Base-by-base conservation (phyloP, 306 rosid genomes). In the Neltuma alba region DNA sequence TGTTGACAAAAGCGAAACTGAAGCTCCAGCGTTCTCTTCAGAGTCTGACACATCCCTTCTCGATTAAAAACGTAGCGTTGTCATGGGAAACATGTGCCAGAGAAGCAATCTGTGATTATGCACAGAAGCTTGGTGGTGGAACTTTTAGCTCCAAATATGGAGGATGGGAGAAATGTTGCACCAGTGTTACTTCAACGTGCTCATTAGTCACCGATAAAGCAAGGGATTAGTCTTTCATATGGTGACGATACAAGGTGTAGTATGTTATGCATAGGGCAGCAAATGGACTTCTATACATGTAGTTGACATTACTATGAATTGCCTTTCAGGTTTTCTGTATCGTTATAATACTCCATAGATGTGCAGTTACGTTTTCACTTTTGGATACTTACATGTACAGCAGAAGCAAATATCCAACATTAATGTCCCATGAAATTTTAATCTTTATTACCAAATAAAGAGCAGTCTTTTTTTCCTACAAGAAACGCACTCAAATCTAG, bases 141-240 rank as follows among this genome's bases (percentile, higher is more conserved):
- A 87, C 72, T 65, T 82, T 89, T 69, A 84, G 85, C 84, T 82
- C 92, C 13, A 83, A 31, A 63, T 72, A 83, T 50, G 91, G 91
- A 72, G 76, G 27, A 1, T 89, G 87, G 90, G 84, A 89, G 50
- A 58, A 33, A 28, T 85, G 82, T 61, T 76, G 75, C 81, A 70
- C 15, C 34, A 79, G n/a, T 31, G 25, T 57, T 66, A 14, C 30
- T 23, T 67, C 42, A 40, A 74, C 30, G 20, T 67, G 50, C 74
- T 62, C 33, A 58, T 5, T 31, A 18, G 25, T 47, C 38, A 47
- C 37, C 38, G 23, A 37, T 27, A 31, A n/a, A 52, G 58, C 25
- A 52, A 52, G 25, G 27, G 25, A 47, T 10, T 62, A 21, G 7
- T 48, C 6, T 55, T 58, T 31, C 8, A 9, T 20, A 4, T 13